Base-by-base conservation (phyloP, 495 filamentous ascomycete genomes). In the Pyronema domesticum region DNA sequence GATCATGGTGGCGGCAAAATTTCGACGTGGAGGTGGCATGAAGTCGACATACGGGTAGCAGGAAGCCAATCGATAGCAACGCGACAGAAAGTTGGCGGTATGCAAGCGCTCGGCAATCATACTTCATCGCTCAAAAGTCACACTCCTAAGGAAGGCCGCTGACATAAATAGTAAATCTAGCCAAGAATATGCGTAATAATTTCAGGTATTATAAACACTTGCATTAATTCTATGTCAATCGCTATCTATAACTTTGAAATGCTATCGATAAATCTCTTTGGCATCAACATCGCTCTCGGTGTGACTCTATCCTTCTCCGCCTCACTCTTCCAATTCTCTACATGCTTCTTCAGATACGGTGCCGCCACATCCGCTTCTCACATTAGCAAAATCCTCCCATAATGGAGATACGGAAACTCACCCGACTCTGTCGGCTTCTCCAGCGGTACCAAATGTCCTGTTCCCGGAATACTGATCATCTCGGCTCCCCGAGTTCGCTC, bases 371-470 rank as follows among this genome's bases (percentile, higher is more conserved):
- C 71, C 6, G 83, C 85, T 54, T 18, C 49, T 58, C 34, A 53
- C 48, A 23, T 60, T 9, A 55, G 52, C 45, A 35, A 9, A 37
- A 10, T 37, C 19, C 7, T 51, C 13, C 9, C 34, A 6, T n/a
- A 10, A 35, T 13, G 6, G 18, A 3, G 13, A 1, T 35, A 34
- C 35, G 33, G 48, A 13, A 18, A 40, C 35, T 42, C n/a, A 53
- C 50, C 50, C 2, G 50, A 40, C 37, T 53, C 70, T n/a, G 61
- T 69, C 10, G 81, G 80, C 47, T 76, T 74, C 65, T 94, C 86
- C 74, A 93, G 83, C 1, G 91, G 83, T 46, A 95, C 75, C 35
- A 95, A 67, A 69, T 98, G 91, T 1, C 91, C 86, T 11, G 72
- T 72, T 0, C 74, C 77, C 46, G 81, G 69, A 3, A 95, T 64